Evolutionary conservation across 192 early-diverging fungal genomes (phyloP).

Genomic region (Coemansia sp.): DNA sequence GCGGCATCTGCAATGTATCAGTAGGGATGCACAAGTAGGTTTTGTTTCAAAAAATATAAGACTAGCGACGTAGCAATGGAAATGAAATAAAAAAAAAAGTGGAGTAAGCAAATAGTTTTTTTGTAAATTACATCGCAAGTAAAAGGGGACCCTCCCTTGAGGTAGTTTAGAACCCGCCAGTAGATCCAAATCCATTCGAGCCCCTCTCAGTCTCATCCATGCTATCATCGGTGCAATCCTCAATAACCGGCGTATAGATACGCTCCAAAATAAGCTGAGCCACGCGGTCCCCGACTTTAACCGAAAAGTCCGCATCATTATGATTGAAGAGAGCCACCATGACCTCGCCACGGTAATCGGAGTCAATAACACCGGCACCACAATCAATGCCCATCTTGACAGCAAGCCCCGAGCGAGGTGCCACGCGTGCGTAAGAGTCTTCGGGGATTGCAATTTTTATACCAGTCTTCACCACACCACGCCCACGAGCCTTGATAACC

Average conservation of each 20-base stretch:
- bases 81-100: not conserved
- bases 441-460: slow-evolving; percentile 80
- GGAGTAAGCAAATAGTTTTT: not conserved
- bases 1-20: not conserved
- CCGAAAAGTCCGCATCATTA: slow-evolving; percentile 64
- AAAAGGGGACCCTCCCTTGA: not conserved
- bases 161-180: slow-evolving; percentile 45
- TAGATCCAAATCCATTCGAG: slow-evolving; percentile 69
- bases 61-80: not conserved
- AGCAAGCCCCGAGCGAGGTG: slow-evolving; percentile 90
- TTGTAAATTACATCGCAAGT: not conserved
- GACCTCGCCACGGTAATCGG: slow-evolving; percentile 86
- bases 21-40: not conserved
- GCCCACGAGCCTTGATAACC: slow-evolving; percentile 75
- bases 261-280: slow-evolving; percentile 94
- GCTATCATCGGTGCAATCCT: slow-evolving; percentile 60
- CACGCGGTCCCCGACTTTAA: slow-evolving; percentile 89
- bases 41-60: not conserved
- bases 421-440: slow-evolving; percentile 94
- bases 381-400: slow-evolving; percentile 87
- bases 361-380: slow-evolving; percentile 91
- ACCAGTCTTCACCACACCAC: slow-evolving; percentile 82
- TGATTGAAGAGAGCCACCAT: slow-evolving; percentile 92
- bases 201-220: slow-evolving; percentile 62
- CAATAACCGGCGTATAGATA: slow-evolving; percentile 76